Conservation (phyloP, 257 asterid genomes). For the Verbena officinalis region DNA sequence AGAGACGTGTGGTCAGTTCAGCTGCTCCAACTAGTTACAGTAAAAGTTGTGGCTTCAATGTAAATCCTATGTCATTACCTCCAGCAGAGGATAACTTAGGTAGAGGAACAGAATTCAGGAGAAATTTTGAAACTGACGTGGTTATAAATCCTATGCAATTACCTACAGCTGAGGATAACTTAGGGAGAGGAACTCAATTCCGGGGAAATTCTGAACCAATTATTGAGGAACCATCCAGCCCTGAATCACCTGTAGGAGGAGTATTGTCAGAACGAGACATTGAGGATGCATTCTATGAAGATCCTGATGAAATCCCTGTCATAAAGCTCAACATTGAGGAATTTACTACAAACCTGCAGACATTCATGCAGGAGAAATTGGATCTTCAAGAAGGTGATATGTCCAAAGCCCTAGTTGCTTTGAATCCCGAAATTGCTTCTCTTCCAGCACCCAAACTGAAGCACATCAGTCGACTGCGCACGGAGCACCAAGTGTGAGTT, state of each 20-base stretch:
- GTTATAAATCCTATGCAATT: slow-evolving; percentile 45
- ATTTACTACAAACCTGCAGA: slow-evolving; percentile 62
- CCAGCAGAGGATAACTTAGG: slow-evolving; percentile 43
- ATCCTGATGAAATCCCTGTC: slow-evolving; percentile 88
- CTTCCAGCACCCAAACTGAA: slow-evolving; percentile 84
- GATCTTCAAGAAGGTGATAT: slow-evolving; percentile 61
- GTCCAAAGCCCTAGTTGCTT: slow-evolving; percentile 72
- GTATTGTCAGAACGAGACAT: slow-evolving; percentile 69
- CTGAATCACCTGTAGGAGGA: slow-evolving; percentile 63
- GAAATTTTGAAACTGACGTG: too few relatives aligned
- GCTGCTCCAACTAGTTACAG: slow-evolving; percentile 34
- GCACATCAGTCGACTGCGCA: slow-evolving; percentile 75
- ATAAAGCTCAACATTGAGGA: slow-evolving; percentile 75
- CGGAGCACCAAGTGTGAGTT: slow-evolving; percentile 97
- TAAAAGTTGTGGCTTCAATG: slow-evolving; percentile 30
- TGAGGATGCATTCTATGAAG: slow-evolving; percentile 81
- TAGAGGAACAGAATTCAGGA: slow-evolving; percentile 29
- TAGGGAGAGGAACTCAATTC: slow-evolving; percentile 33
- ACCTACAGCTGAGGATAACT: slow-evolving; percentile 49
- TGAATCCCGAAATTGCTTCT: slow-evolving; percentile 63
- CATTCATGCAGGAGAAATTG: slow-evolving; percentile 50
- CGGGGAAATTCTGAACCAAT: slow-evolving; percentile 59
- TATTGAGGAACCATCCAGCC: slow-evolving; percentile 81
- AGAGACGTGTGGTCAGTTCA: slow-evolving; percentile 40
- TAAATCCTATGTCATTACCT: slow-evolving; percentile 52